Base-by-base conservation (phyloP, 176 grass and related monocot species). In the Dactylis glomerata region DNA sequence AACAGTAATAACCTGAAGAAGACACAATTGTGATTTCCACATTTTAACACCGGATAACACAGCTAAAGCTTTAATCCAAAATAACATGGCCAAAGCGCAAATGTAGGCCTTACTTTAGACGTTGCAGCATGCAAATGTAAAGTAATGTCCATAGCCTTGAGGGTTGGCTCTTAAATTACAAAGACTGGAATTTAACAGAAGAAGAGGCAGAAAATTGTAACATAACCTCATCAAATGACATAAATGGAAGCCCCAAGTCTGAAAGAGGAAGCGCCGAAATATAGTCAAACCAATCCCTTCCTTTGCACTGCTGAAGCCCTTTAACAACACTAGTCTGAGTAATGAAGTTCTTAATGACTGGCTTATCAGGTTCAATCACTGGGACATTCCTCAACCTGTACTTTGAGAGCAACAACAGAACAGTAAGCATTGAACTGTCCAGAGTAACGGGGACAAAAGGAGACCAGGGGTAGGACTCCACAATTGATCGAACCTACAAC, bases 211-310 rank as follows among this genome's bases (percentile, higher is more conserved):
- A 63, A 49, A 32, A 79, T 54, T 40, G 44, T 19, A 51, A 68
- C 88, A 67, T 87, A 81, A 98, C 96, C 96, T 98, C 89, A 87
- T 98, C 86, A 42, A 84, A 65, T 42, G 87, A 92, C 93, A 94
- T 94, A 69, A 94, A 98, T n/a, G 96, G 96, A 92, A 98, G 96
- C 33, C 96, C 96, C 54, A 98, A 87, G 34, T 98, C 91, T 73
- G 89, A 85, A 77, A 98, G 91, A 52, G 91, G 83, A 68, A 91
- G 83, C 58, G 87, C 77, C 8, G 93, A 83, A 41, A 98, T 98
- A 71, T 90, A 95, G 68, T 98, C 96, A 79, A 95, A 98, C 96
- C 96, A 98, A 80, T 96, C 96, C 86, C 96, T 95, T 79, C 96
- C 93, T 84, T 81, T 88, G 68, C 96, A 98, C 83, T 95, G 78